Evolutionary conservation across 2,329 filamentous ascomycete species (phyloP), one percentile per base, ranked within the genome.

Genomic region (Alternaria alternata): DNA sequence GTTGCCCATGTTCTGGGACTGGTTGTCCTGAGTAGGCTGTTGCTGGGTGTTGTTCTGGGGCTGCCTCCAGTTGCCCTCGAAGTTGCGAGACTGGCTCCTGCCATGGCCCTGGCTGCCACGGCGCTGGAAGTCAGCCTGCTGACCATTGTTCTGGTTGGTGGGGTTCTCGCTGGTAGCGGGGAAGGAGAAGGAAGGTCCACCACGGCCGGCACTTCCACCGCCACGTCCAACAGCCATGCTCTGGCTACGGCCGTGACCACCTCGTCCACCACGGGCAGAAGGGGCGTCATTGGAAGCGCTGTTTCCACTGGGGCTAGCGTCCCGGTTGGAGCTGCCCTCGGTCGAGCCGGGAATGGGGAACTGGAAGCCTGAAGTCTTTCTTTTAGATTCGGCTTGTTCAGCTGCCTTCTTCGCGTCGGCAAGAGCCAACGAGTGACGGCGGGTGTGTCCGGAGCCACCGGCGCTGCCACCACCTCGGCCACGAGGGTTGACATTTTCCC

Each of bases 351-450:
- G 91, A 54, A 90, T 88, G 16, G 95, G 94, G 78, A 99, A 99
- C 77, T 97, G 94, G 81, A 98, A 99, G 59, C 89, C 93, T 65
- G 92, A 93, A 63, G 94, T 93, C 56, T 94, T 96, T 79, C 94
- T 87, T 83, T 97, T 97, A 84, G 97, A 94, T 81, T 99, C 95
- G 49, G 95, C 95, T 65, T 97, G 82, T 79, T 99, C 95, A 58
- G 95, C 95, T 48, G 95, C 95, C 83, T 97, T 98, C 82, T 97
- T 98, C 51, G 95, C 95, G 80, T 99, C 95, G 38, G 94, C 92
- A 66, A 99, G 84, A 65, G 94, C 95, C 66, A 99, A 85, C 20
- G 95, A 99, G 81, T 99, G 95, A 80, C 95, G 90, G 76, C 95
- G 89, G 79, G 96, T 91, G 78, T 99, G 95, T 63, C 94, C 94